Base-by-base conservation (phyloP, 2,329 filamentous ascomycete genomes). In the Diplodia sapinea region DNA sequence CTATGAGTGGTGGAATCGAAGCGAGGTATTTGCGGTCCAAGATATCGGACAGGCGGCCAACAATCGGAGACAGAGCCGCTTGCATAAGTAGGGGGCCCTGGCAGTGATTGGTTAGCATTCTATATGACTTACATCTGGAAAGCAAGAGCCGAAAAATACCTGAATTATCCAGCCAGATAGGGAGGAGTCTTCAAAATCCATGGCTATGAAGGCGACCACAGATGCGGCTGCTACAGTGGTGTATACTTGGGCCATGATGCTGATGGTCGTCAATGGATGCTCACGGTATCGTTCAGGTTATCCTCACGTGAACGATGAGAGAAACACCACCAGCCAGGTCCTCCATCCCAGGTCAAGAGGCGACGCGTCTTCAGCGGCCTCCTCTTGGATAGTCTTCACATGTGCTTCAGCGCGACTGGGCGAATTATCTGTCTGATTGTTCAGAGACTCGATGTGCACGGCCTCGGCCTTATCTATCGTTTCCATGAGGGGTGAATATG, bases 41-140 rank as follows among this genome's bases (percentile, higher is more conserved):
- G 2, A 87, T 84, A 73, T 88, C 85, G 11, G 85, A 87, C 0
- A 88, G 79, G 4, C 85, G 81, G 12, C 86, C 85, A 2, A 87
- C 80, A 23, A 87, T 80, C 3, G 85, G 86, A 1, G 84, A 86
- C 1, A 87, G 78, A 2, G 86, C 85, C 55, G 79, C 82, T 75
- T 87, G 86, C 81, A 87, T 86, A 11, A 87, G 80, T 0, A 88
- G 77, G 0, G 85, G 86, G 0, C 84, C 85, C 81, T 87, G 56
- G 9, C 23, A 65, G 68, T 23, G 11, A n/a, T 69, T 1, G 71
- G 31, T 54, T 36, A 51, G 62, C 64, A 62, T 47, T n/a, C 62
- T 23, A 57, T 26, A 26, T 26, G 2, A 26, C 23, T 26, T 26
- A 26, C 23, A 26, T 26, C 23, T 3, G 23, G 23, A 3, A 26